phyloP scores from a whole-genome alignment of 345 rosid genomes.

The Hevea brasiliensis region DNA sequence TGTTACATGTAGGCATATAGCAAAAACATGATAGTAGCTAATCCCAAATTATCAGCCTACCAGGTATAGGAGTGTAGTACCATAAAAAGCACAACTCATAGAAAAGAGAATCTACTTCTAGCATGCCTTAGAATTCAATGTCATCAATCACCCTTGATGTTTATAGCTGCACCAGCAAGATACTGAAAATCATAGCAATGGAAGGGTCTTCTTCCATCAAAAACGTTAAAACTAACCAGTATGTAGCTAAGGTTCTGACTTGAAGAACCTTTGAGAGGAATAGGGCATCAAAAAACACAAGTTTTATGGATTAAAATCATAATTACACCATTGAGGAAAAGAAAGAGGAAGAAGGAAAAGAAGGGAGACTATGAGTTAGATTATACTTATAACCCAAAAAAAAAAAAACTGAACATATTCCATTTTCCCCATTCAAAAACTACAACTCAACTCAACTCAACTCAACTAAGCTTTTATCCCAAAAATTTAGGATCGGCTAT shows the following conservation, averaged over 20 bases:
- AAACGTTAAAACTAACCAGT: neutral
- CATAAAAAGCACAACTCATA: neutral
- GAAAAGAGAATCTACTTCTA: too few species aligned
- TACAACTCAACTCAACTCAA: too few species aligned
- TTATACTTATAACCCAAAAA: too few species aligned
- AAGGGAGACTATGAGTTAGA: too few species aligned
- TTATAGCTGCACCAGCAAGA: neutral
- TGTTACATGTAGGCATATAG: too few species aligned
- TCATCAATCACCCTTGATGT: neutral
- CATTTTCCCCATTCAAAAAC: neutral
- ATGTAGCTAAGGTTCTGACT: neutral
- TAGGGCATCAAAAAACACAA: neutral
- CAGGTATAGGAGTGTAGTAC: too few species aligned
- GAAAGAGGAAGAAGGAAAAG: too few species aligned
- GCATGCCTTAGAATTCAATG: too few species aligned
- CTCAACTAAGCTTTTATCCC: too few species aligned
- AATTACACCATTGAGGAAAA: neutral
- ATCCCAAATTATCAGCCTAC: too few species aligned
- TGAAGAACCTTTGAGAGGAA: neutral
- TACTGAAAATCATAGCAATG: neutral
- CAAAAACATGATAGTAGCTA: too few species aligned
- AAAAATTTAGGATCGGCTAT: too few species aligned
- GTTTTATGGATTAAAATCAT: neutral
- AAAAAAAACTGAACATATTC: neutral
- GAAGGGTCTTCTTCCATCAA: neutral